Evolutionary conservation across 2,329 filamentous ascomycete genomes (phyloP).

Genomic region (Penicillium sp.): DNA sequence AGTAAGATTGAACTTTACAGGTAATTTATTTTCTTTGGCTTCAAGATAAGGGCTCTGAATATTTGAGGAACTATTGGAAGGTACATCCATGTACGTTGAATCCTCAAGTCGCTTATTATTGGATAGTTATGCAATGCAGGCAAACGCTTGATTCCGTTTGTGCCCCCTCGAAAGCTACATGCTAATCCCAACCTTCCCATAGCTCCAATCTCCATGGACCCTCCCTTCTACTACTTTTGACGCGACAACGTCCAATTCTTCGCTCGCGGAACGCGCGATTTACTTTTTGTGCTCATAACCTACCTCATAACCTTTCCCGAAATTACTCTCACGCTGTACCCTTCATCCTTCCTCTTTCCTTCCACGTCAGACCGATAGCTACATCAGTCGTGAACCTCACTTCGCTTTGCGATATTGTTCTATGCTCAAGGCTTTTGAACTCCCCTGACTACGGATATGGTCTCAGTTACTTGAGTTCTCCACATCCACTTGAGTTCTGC

Average conservation of each 20-base stretch:
- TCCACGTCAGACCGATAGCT: not conserved
- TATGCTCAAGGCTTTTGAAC: not conserved
- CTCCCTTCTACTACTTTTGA: not conserved
- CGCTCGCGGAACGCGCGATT: not conserved
- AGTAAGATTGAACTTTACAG: not conserved
- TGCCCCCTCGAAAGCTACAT: slow-evolving; percentile 1
- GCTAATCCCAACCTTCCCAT: slow-evolving; percentile 1
- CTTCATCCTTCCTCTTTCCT: not conserved
- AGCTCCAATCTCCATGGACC: slow-evolving; percentile 5
- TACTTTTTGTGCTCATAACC: not conserved
- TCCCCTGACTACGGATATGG: not conserved
- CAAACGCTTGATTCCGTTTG: slow-evolving; percentile 5
- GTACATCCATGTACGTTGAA: slow-evolving; percentile 2
- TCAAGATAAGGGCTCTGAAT: not conserved
- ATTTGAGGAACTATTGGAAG: not conserved
- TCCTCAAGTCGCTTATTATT: slow-evolving; percentile 14
- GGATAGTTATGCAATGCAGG: slow-evolving; percentile 6
- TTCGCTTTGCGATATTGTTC: not conserved
- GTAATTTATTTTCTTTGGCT: slow-evolving; percentile 9
- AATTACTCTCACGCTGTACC: not conserved
- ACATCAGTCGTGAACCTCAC: not conserved
- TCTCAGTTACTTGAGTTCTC: not conserved
- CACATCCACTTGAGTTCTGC: not conserved
- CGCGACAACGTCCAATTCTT: slow-evolving; percentile 7
- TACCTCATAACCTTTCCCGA: no score